A percentile compares a stretch with the other conserved stretches of the same genome.
Evolutionary conservation across 345 rosid genomes (phyloP).

Genomic region (Corchorus olitorius): DNA sequence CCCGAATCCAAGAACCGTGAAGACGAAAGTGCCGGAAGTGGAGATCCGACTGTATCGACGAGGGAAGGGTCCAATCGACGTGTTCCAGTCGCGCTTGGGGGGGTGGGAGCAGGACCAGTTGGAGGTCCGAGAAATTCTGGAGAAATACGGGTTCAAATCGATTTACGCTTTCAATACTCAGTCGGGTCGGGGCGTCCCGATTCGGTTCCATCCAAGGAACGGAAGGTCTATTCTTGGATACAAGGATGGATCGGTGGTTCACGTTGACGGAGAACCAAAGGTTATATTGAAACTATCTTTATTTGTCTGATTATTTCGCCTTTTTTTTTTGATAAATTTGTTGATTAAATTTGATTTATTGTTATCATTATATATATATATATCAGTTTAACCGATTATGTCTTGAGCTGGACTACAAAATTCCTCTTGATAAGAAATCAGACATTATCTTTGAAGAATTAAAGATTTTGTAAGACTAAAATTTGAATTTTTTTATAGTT

Average conservation of each 20-base stretch:
- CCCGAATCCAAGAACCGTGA: conserved; percentile 31
- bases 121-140: conserved; percentile 75
- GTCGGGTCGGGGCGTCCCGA: conserved; percentile 75
- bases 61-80: conserved; percentile 88
- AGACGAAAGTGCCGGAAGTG: conserved; percentile 63
- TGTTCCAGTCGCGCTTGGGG: conserved; percentile 67
- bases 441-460: too few species aligned
- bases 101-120: conserved; percentile 94
- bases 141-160: conserved; percentile 73
- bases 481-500: neutral
- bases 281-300: conserved; percentile 31
- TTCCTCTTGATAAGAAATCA: neutral
- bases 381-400: neutral
- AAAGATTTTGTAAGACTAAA: neutral
- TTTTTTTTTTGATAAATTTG: neutral
- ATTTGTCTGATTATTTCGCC: neutral
- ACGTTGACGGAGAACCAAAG: conserved; percentile 91
- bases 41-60: conserved; percentile 73
- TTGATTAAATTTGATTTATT: neutral
- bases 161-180: conserved; percentile 69
- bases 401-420: neutral
- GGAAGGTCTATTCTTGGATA: conserved; percentile 77
- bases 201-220: conserved; percentile 73
- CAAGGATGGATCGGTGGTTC: conserved; percentile 66
- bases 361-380: neutral